Percentiles rank a stretch among this genome's conserved stretches.
These are phyloP conservation scores for Sideroxylon spinosum DNA, from an alignment of 179 eudicot genomes.

Conservation along the genomic window DNA sequence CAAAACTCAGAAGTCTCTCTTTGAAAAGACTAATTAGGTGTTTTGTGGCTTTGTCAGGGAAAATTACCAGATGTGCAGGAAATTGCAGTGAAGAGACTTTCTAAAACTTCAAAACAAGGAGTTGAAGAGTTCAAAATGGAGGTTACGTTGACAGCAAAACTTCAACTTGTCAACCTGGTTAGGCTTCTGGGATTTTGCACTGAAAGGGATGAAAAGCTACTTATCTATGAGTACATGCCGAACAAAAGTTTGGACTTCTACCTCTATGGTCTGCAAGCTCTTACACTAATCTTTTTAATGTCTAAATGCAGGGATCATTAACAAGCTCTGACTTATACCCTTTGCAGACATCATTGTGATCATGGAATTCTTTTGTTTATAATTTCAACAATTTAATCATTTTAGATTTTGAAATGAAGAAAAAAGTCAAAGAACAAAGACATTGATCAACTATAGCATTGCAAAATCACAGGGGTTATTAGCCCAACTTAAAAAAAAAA, in stretches of 20 bases:
- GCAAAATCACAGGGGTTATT: neutral
- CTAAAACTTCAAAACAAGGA: slow-evolving; percentile 40
- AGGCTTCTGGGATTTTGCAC: slow-evolving; percentile 40
- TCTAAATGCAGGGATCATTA: neutral
- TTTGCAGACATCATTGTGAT: neutral
- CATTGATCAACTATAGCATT: neutral
- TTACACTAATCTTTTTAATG: too few relatives aligned
- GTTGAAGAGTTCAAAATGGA: slow-evolving; percentile 43
- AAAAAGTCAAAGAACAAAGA: neutral
- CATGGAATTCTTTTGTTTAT: neutral
- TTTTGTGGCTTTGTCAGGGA: slow-evolving; percentile 24
- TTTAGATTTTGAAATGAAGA: neutral
- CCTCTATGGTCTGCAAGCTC: slow-evolving; percentile 31
- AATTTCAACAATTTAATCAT: too few relatives aligned
- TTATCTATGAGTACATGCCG: slow-evolving; percentile 46
- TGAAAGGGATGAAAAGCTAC: slow-evolving; percentile 35
- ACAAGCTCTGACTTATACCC: neutral
- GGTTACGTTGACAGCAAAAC: slow-evolving; percentile 36
- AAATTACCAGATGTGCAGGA: slow-evolving; percentile 34
- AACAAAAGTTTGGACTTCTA: slow-evolving; percentile 46
- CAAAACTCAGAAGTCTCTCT: neutral
- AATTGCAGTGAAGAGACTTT: slow-evolving; percentile 49
- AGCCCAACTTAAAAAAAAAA: neutral
- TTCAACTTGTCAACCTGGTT: slow-evolving; percentile 45
- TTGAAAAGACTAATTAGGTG: neutral